Base-by-base conservation (phyloP, 139 green algal genomes). In the Chlamydomonas asymmetrica region DNA sequence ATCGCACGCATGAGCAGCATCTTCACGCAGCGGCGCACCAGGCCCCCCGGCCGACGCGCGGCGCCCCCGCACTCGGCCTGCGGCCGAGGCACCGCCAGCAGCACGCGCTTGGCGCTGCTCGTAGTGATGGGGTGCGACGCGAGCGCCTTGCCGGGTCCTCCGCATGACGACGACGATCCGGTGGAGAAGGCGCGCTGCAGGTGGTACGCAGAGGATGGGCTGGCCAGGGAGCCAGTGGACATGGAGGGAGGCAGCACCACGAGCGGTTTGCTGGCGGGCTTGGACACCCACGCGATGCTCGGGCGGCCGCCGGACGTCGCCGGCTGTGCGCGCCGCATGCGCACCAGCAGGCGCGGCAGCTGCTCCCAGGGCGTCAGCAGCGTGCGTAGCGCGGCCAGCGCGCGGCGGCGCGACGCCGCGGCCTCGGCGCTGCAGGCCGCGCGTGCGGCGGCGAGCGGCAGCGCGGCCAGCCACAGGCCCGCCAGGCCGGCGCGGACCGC, bases 321-420 rank as follows among this genome's bases (percentile, higher is more conserved):
- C n/a, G 29, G 63, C 40, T 70, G 63, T 38, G 22, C 5, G 5
- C 62, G 37, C 10, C 5, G 1, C 61, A 39, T n/a, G 32, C 32
- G 35, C 9, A 27, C 61, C 32, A 9, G 60, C 35, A 16, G 2
- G 34, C 34, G 34, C 1, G 18, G 18, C 1, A 70, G 22, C 41
- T 4, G 5, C 59, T 77, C 71, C 71, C 71, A 77, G 0, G 71
- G 71, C 71, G 59, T 70, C 59, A 77, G 25, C 43, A 62, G 3
- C 41, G 1, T 20, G 2, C 29, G 16, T 0, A 50, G 0, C 22
- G 62, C 22, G 2, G n/a, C n/a, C n/a, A n/a, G n/a, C n/a, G n/a
- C n/a, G n/a, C n/a, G n/a, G n/a, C n/a, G n/a, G n/a, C n/a, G n/a
- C n/a, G n/a, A n/a, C n/a, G n/a, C n/a, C n/a, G 27, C 16, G 20